Evolutionary conservation across 2,329 filamentous ascomycete genomes (phyloP).

Genomic region (Aulographum hederae): DNA sequence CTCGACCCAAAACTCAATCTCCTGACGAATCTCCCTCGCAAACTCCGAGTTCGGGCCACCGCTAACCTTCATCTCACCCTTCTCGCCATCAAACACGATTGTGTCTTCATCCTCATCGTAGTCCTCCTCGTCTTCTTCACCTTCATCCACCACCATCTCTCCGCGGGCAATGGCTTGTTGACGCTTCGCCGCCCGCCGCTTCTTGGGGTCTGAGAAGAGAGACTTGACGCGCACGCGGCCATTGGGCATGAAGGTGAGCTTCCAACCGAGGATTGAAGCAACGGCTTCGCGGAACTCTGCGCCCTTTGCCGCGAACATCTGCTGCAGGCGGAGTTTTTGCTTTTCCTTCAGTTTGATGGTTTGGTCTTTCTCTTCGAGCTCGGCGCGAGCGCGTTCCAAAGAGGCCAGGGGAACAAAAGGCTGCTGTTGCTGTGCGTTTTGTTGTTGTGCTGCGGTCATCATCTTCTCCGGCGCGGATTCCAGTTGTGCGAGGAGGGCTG

Average conservation of each 20-base stretch:
- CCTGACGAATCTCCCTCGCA: constrained; percentile 63
- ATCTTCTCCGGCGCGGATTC: constrained; percentile 3
- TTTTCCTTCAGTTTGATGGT: constrained; percentile 51
- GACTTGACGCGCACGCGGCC: constrained; percentile 84
- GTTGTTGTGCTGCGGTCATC: background rate
- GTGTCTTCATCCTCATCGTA: too few species aligned
- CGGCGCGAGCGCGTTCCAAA: constrained; percentile 55
- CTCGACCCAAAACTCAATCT: constrained; percentile 91
- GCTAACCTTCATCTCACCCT: constrained; percentile 93
- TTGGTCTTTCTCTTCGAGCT: constrained; percentile 42
- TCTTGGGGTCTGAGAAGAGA: constrained; percentile 45
- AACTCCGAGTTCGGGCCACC: constrained; percentile 79
- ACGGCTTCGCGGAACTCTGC: constrained; percentile 93
- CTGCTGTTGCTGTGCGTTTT: constrained; percentile 19
- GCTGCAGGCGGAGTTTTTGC: constrained; percentile 66
- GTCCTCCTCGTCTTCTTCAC: constrained; percentile 43
- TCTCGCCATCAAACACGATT: constrained; percentile 77
- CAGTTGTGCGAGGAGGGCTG: constrained; percentile 60
- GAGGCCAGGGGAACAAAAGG: constrained; percentile 57
- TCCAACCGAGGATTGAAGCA: constrained; percentile 81
- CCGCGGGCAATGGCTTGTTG: too few species aligned
- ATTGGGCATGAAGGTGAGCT: constrained; percentile 90
- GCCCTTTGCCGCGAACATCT: constrained; percentile 82
- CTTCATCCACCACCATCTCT: too few species aligned
- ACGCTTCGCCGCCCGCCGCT: constrained; percentile 22